Conservation (phyloP, 345 rosid genomes). For the Gossypium rotundifolium region DNA sequence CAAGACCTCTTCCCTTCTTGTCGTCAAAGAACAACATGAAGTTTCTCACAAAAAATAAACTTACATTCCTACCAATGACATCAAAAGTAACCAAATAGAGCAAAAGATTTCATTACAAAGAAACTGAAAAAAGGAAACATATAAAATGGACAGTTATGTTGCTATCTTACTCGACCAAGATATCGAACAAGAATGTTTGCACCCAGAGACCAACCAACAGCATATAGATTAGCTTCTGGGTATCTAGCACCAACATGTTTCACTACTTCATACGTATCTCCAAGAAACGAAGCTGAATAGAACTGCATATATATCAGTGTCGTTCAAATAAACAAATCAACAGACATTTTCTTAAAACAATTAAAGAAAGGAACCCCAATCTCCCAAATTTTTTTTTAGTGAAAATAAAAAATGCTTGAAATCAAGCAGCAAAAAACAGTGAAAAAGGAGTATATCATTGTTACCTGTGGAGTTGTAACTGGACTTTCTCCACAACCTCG, state of each 20-base stretch:
- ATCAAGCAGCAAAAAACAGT: neutral
- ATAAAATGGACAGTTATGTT: neutral
- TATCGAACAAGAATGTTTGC: conserved; percentile 89
- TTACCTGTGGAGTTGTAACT: conserved; percentile 82
- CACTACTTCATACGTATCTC: conserved; percentile 73
- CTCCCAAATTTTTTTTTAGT: neutral
- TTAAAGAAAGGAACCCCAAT: neutral
- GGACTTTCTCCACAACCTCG: conserved; percentile 82
- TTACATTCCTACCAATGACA: neutral
- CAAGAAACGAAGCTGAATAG: conserved; percentile 94
- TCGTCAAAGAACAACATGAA: neutral
- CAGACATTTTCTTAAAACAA: neutral
- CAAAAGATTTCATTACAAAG: neutral
- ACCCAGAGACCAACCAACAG: conserved; percentile 94
- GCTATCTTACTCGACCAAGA: conserved; percentile 56
- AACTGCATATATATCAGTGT: conserved; percentile 53
- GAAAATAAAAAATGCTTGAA: neutral
- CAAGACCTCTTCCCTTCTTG: neutral
- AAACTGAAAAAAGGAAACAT: neutral
- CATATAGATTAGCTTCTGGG: conserved; percentile 78
- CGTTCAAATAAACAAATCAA: conserved; percentile 14
- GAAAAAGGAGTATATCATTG: neutral
- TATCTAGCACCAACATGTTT: conserved; percentile 46
- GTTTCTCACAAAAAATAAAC: neutral
- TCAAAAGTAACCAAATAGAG: conserved; percentile 5